A percentile compares a stretch with the other conserved stretches of the same genome.
phyloP scores from a whole-genome alignment of 805 yeast species.

The Naumovozyma baii region DNA sequence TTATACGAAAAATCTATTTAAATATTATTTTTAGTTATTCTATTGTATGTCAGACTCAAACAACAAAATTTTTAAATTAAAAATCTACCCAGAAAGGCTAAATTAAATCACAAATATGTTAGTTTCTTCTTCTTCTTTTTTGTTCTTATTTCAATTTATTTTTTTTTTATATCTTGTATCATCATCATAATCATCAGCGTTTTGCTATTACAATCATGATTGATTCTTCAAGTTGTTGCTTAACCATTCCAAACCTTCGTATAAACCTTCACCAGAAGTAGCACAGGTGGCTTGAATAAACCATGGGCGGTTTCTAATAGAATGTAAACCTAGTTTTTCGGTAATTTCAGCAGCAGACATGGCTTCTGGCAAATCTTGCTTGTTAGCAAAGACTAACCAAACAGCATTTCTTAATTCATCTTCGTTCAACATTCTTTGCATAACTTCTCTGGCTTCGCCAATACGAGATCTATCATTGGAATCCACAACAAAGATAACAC shows the following conservation, averaged over 20 bases:
- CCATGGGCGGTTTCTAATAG: slow-evolving; percentile 98
- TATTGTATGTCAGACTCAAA: neutral
- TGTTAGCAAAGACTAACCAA: slow-evolving; percentile 92
- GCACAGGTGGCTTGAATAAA: slow-evolving; percentile 98
- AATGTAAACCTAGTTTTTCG: slow-evolving; percentile 91
- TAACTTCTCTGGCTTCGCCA: slow-evolving; percentile 94
- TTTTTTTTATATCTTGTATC: too few species aligned
- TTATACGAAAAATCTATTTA: too few species aligned
- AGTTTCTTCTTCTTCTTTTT: too few species aligned
- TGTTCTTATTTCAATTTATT: too few species aligned
- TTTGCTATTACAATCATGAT: slow-evolving; percentile 30
- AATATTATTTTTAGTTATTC: neutral
- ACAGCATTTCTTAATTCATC: slow-evolving; percentile 96
- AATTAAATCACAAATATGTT: too few species aligned
- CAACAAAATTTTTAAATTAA: too few species aligned
- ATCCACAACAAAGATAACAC: slow-evolving; percentile 95
- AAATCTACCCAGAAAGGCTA: neutral
- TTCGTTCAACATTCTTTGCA: slow-evolving; percentile 97
- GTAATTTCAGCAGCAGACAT: slow-evolving; percentile 98
- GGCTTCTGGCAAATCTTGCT: slow-evolving; percentile 98
- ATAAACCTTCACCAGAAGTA: slow-evolving; percentile 97
- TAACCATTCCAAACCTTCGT: slow-evolving; percentile 97
- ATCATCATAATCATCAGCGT: too few species aligned
- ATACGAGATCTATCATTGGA: slow-evolving; percentile 97
- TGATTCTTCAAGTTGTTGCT: slow-evolving; percentile 79